Evolutionary conservation across 2,329 filamentous ascomycete species (phyloP).

Genomic region (Penicillium sp.): DNA sequence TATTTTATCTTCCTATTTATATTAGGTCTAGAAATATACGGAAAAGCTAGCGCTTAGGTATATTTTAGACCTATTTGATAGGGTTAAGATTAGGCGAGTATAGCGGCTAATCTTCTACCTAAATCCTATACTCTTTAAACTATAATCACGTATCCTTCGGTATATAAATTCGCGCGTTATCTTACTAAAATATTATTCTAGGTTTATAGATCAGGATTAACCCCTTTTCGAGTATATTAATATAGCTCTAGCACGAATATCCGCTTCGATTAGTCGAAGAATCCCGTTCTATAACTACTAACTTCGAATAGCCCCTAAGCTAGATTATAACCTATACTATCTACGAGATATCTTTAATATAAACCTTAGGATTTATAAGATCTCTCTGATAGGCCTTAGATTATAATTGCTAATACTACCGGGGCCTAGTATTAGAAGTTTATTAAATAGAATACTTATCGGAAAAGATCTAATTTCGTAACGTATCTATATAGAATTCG

Average conservation of each 20-base stretch:
- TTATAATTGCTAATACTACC: not conserved
- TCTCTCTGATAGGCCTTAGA: not conserved
- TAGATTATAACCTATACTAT: not conserved
- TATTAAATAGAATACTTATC: not conserved
- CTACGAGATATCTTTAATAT: slow-evolving; percentile 1
- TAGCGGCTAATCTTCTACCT: not conserved
- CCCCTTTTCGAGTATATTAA: not conserved
- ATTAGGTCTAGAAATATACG: not conserved
- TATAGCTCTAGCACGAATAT: not conserved
- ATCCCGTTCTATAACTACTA: not conserved
- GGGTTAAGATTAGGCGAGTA: not conserved
- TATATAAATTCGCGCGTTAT: not conserved
- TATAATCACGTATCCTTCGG: not conserved
- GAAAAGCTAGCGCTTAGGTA: not conserved
- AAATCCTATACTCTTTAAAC: not conserved
- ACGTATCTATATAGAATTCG: not conserved
- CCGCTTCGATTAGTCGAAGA: not conserved
- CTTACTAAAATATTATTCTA: not conserved
- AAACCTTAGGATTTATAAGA: not conserved
- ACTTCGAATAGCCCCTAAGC: not conserved
- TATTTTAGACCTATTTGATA: not conserved
- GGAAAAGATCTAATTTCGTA: not conserved
- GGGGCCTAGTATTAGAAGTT: not conserved
- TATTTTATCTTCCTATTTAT: too few species aligned
- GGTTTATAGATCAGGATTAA: not conserved